Conservation (phyloP, 371 early-diverging fungal species). For the Actinomortierella ambigua region DNA sequence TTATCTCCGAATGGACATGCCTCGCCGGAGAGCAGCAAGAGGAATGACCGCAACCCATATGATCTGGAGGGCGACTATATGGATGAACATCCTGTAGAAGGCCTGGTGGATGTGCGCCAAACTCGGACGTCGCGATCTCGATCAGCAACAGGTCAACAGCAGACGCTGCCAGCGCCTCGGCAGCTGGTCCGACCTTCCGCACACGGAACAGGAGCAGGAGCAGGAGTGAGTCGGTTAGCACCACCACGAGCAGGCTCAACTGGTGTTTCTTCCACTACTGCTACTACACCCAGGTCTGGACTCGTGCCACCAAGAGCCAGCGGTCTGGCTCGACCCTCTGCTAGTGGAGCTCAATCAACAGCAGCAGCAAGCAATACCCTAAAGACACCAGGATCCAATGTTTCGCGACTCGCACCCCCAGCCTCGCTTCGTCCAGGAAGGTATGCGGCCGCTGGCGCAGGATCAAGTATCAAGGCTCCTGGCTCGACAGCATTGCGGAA, state of each 20-base stretch:
- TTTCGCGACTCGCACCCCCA: neutral
- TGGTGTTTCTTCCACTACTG: too few relatives aligned
- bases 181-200: conserved; percentile 5
- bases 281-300: neutral
- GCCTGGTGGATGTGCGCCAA: conserved; percentile 1
- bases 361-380: conserved; percentile 11
- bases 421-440: conserved; percentile 15
- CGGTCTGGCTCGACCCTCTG: conserved; percentile 12
- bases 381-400: neutral
- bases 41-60: conserved; percentile 26
- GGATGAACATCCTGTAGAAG: conserved; percentile 12
- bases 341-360: conserved; percentile 16
- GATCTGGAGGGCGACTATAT: conserved; percentile 28
- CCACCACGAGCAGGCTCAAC: conserved; percentile 17
- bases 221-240: conserved; percentile 10
- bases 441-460: conserved; percentile 22
- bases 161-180: too few relatives aligned
- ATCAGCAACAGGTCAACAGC: too few relatives aligned
- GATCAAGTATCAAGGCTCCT: too few relatives aligned
- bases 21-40: neutral
- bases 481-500: too few relatives aligned
- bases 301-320: conserved; percentile 1
- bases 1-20: conserved; percentile 5
- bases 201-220: conserved; percentile 17
- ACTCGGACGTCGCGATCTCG: too few relatives aligned